Base-by-base conservation (phyloP, 805 yeast genomes). In the Kregervanrija fluxuum region DNA sequence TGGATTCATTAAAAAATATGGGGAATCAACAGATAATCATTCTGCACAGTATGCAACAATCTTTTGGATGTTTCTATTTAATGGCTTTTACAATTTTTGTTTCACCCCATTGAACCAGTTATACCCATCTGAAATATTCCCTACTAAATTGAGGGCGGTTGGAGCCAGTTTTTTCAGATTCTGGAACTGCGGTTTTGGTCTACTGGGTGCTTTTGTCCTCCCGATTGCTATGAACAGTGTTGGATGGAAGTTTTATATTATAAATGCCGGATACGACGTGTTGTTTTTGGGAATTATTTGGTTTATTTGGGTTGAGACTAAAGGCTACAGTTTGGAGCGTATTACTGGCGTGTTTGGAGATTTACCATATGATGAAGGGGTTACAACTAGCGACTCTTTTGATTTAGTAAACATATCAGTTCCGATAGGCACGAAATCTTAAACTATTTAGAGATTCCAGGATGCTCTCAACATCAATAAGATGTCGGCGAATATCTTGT, bases 11-110 rank as follows among this genome's bases (percentile, higher is more conserved):
- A 48, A 48, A 31, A 42, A 38, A 4, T 40, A 22, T 40, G 44
- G 41, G 45, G 43, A 32, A 43, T 22, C 44, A 45, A 35, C 38
- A 6, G 16, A 37, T 1, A 42, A 43, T 28, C 40, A 41, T 22
- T 72, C 79, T 30, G 42, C 48, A 33, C 43, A 51, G 35, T 44
- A 53, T 44, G 51, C 48, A 22, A 41, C 53, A 12, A 40, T 57
- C n/a, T 75, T 75, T 8, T 70, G 75, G 77, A 74, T 76, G 43
- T 75, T 73, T 66, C 53, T 74, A 35, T 72, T 64, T 67, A 65
- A 67, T 56, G 52, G 59, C 42, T 61, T 65, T 35, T 74, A 72
- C 59, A 64, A 70, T 51, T 57, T 66, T 37, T 73, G 73, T 34
- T 54, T 61, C 42, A 70, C 71, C 46, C 77, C 77, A 41, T 62